phyloP scores from a whole-genome alignment of 306 rosid species.

The Cicer cuneatum region DNA sequence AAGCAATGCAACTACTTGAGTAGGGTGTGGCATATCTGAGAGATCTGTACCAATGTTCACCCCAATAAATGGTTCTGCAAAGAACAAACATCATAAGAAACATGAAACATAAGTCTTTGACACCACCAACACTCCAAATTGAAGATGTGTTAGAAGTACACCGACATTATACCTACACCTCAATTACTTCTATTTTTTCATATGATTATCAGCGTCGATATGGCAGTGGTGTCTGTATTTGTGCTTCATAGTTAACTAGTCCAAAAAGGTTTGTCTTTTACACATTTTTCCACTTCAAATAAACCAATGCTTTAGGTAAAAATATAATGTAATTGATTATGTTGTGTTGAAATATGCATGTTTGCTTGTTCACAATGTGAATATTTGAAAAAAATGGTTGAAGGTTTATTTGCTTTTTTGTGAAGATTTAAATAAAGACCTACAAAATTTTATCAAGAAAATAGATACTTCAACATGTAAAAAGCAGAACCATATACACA shows the following conservation, averaged over 20 bases:
- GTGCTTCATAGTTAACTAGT: neutral
- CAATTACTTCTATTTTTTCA: no score
- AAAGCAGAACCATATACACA: neutral
- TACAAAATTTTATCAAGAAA: neutral
- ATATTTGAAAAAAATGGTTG: neutral
- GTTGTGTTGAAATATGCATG: neutral
- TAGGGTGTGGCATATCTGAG: conserved; percentile 84
- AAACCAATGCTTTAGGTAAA: neutral
- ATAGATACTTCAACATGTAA: conserved; percentile 1
- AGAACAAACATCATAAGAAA: conserved; percentile 26
- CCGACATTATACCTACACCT: no score
- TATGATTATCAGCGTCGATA: no score
- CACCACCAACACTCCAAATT: neutral
- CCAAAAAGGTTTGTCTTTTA: conserved; percentile 3
- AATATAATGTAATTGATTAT: conserved; percentile 2
- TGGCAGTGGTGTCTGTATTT: no score
- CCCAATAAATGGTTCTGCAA: conserved; percentile 72
- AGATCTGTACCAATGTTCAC: conserved; percentile 86
- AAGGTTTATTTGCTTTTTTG: conserved; percentile 7
- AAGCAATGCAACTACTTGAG: conserved; percentile 79
- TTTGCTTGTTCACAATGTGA: neutral
- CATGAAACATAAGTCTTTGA: neutral
- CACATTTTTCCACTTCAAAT: conserved; percentile 4
- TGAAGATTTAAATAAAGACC: neutral
- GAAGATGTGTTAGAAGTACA: no score